phyloP scores from a whole-genome alignment of 208 protist genomes.

The Trypanosomatidae sp. region DNA sequence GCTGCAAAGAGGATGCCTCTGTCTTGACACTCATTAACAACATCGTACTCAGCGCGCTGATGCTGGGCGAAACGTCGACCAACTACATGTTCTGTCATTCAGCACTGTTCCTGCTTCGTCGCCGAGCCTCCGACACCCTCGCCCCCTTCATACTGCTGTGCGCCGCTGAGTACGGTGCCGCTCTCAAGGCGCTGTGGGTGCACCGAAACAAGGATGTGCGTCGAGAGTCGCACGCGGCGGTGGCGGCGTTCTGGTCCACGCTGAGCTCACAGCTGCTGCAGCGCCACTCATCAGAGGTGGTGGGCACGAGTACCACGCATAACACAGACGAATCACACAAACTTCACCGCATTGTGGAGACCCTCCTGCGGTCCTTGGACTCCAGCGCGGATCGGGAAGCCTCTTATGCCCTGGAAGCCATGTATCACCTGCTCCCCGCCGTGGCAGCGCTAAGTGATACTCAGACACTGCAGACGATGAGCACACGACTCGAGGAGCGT shows the following conservation, averaged over 20 bases:
- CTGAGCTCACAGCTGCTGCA: slow-evolving; percentile 22
- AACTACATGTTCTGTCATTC: slow-evolving; percentile 42
- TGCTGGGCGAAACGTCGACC: slow-evolving; percentile 13
- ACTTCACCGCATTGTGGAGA: not conserved
- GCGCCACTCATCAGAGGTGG: not conserved
- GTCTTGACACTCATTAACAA: slow-evolving; percentile 35
- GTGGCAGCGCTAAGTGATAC: not conserved
- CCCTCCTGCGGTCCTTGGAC: slow-evolving; percentile 1
- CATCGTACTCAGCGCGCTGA: slow-evolving; percentile 39
- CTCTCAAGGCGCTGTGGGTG: slow-evolving; percentile 37
- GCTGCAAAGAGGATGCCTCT: slow-evolving; percentile 3
- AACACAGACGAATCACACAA: not conserved
- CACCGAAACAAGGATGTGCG: slow-evolving; percentile 60
- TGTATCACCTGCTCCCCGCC: slow-evolving; percentile 17
- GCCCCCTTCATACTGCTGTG: slow-evolving; percentile 30
- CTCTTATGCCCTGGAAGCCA: slow-evolving; percentile 2
- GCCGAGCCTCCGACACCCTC: slow-evolving; percentile 20
- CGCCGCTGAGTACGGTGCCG: slow-evolving; percentile 20
- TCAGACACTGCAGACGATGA: not conserved
- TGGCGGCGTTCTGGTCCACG: slow-evolving; percentile 35
- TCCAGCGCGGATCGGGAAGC: slow-evolving; percentile 1
- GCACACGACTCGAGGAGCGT: slow-evolving; percentile 3
- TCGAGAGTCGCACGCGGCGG: slow-evolving; percentile 39
- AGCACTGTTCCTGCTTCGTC: slow-evolving; percentile 43
- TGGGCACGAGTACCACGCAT: too few species aligned